Evolutionary conservation across 2,329 filamentous ascomycete genomes (phyloP).

Genomic region (Neofusicoccum sp.): DNA sequence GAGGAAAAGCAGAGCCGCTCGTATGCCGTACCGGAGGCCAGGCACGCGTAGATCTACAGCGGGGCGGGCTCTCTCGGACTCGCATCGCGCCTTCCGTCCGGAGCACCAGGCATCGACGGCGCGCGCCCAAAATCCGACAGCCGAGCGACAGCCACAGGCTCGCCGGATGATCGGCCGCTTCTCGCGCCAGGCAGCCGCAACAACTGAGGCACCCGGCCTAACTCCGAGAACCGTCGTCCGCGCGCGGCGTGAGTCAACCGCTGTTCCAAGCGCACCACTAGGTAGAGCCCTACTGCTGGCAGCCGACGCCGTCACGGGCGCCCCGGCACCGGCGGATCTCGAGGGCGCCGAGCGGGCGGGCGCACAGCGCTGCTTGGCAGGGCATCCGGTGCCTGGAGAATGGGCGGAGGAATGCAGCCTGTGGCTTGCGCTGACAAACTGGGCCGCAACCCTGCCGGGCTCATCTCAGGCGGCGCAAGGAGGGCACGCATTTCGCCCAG

Average conservation of each 20-base stretch:
- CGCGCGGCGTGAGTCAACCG: not conserved
- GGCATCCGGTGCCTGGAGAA: conserved; percentile 10
- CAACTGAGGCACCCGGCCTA: not conserved
- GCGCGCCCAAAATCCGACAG: not conserved
- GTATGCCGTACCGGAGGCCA: not conserved
- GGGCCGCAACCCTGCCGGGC: conserved; percentile 4
- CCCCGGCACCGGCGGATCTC: not conserved
- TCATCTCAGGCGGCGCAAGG: conserved; percentile 6
- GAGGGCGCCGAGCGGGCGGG: not conserved
- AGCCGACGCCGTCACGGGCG: not conserved
- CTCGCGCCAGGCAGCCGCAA: not conserved
- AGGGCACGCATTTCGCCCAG: conserved; percentile 3
- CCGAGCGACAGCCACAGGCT: not conserved
- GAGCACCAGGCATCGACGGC: not conserved
- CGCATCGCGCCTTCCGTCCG: not conserved
- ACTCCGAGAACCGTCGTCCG: conserved; percentile 7
- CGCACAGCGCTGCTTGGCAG: conserved; percentile 2
- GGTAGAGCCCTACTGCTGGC: not conserved
- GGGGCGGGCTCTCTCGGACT: conserved; percentile 11
- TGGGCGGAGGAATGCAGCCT: conserved; percentile 11
- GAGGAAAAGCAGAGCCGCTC: conserved; percentile 1
- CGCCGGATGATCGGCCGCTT: not conserved
- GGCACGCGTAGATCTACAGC: conserved; percentile 4
- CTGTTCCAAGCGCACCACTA: not conserved
- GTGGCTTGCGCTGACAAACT: conserved; percentile 14